These are phyloP conservation scores for Infundibulicybe gibba DNA, from an alignment of 768 basidiomycete species.

Conservation along the genomic window DNA sequence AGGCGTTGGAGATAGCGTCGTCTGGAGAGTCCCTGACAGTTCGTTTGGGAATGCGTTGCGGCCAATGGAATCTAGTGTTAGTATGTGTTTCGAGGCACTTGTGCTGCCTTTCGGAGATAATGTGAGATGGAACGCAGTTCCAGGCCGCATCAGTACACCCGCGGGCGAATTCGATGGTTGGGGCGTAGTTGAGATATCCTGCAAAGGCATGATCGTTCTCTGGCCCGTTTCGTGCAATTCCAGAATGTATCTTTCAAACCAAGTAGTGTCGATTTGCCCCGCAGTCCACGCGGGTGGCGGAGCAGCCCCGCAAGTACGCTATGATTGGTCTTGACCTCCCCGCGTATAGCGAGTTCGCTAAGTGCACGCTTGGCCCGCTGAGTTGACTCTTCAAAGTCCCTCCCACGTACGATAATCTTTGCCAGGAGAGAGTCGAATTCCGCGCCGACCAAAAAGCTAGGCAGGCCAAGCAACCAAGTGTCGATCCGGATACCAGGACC, in stretches of 20 bases:
- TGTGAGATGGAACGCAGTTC: constrained; percentile 29
- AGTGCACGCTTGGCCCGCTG: constrained; percentile 81
- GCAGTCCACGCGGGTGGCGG: constrained; percentile 23
- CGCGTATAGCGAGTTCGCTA: constrained; percentile 69
- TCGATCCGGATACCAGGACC: constrained; percentile 87
- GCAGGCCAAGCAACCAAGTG: constrained; percentile 74
- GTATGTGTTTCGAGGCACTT: constrained; percentile 20
- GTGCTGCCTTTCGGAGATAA: constrained; percentile 11
- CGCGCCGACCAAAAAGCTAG: constrained; percentile 53
- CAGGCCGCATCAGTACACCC: constrained; percentile 26
- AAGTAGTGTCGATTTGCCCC: constrained; percentile 29
- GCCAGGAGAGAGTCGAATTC: constrained; percentile 89
- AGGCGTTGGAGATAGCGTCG: constrained; percentile 23
- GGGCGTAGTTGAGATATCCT: background rate
- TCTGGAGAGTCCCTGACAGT: constrained; percentile 30
- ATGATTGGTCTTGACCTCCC: constrained; percentile 35
- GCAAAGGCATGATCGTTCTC: constrained; percentile 9
- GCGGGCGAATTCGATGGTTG: no score
- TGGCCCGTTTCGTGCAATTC: constrained; percentile 7
- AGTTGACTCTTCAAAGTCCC: constrained; percentile 79
- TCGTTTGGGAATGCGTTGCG: constrained; percentile 32
- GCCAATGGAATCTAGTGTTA: constrained; percentile 27
- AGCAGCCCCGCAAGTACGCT: constrained; percentile 26
- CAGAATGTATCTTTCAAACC: constrained; percentile 29
- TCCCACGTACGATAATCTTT: constrained; percentile 77